Evolutionary conservation across 768 basidiomycete species (phyloP), one percentile per base, ranked within the genome.

Genomic region (Nidularia pulvinata): DNA sequence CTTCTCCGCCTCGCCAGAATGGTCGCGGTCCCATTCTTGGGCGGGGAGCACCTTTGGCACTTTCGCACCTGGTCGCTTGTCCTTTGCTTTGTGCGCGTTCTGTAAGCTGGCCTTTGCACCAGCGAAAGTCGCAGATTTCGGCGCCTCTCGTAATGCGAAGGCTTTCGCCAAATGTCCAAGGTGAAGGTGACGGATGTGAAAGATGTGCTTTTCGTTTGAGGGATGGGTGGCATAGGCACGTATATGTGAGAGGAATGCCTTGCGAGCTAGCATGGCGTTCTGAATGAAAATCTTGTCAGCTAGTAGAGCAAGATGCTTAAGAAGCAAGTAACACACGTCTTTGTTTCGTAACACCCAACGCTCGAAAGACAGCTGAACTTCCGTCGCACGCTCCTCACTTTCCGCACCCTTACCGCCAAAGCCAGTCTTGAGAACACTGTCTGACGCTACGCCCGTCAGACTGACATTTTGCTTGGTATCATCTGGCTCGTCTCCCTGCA

Each of bases 181-280:
- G 65, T 99, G 97, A 7, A 98, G 79, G 65, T 96, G 85, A 13
- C 90, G 89, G 55, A 98, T 86, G 69, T 98, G 95, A 77, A 99
- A 99, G 50, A 98, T 92, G 58, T 93, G 87, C 64, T 98, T 99
- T 69, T 98, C 97, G 55, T 88, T 86, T 13, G 90, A 82, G 0
- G 97, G 95, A 71, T 99, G 97, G 0, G 97, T 99, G 33, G 97
- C 89, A 69, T 98, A 99, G 0, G 97, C 97, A 51, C 96, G 84
- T 76, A 98, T 86, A 68, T 96, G 94, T 0, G 96, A 97, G 35
- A 85, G 77, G 73, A 89, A 99, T 0, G 95, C 97, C 60, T 81
- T 88, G 32, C 92, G 84, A 14, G 97, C 94, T 13, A 88, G 66
- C 11, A 78, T 76, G 10, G 84, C 76, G 63, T 95, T 88, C 97